Conservation (phyloP, 129 eudicot genomes). For the Cynara cardunculus region DNA sequence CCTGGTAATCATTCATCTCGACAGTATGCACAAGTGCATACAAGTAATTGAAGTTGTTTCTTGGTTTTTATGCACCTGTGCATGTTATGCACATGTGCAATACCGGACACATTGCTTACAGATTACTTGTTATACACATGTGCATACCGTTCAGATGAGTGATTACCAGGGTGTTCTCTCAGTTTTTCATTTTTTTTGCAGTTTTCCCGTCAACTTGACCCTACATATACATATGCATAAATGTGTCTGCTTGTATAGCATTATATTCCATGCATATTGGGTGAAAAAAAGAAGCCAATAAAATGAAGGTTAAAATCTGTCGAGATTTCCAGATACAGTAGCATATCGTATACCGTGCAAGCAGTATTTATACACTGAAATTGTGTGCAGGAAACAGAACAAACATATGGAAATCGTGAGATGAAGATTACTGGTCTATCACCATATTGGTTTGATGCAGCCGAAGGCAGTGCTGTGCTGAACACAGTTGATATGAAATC, state of each 20-base stretch:
- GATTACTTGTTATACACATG: too few species aligned
- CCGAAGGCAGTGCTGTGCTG: slow-evolving; percentile 74
- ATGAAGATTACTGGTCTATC: slow-evolving; percentile 85
- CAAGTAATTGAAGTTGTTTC: too few species aligned
- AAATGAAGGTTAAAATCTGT: slow-evolving; percentile 1
- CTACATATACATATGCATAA: too few species aligned
- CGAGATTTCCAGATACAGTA: neutral
- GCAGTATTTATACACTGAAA: neutral
- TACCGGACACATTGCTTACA: too few species aligned
- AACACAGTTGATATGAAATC: slow-evolving; percentile 81
- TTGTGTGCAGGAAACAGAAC: slow-evolving; percentile 42
- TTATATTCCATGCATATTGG: neutral
- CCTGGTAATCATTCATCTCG: too few species aligned
- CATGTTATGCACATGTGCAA: too few species aligned
- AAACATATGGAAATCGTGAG: slow-evolving; percentile 25
- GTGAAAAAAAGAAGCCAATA: neutral
- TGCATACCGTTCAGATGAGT: too few species aligned
- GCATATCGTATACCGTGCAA: neutral
- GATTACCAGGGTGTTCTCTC: too few species aligned
- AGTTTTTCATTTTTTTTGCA: too few species aligned
- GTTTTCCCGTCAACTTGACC: too few species aligned
- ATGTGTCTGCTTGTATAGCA: neutral
- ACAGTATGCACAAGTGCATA: too few species aligned
- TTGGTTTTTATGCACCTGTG: too few species aligned
- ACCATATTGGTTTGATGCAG: slow-evolving; percentile 93